These are phyloP conservation scores for Pythium rhizo-oryzae DNA, from an alignment of 352 stramenopile genomes.

Conservation along the genomic window DNA sequence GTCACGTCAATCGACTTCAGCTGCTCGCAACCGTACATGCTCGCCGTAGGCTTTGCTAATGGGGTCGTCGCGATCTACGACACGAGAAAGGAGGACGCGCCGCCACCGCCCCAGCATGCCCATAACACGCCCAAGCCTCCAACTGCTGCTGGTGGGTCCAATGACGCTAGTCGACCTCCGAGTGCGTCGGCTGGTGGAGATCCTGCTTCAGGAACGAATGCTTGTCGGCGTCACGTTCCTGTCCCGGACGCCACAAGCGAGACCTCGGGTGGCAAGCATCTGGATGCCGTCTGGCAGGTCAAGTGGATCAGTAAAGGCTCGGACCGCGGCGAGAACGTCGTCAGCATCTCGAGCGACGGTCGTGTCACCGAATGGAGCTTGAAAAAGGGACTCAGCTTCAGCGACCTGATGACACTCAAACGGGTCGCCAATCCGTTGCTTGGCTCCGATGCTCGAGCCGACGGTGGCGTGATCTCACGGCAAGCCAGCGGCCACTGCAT, in stretches of 20 bases:
- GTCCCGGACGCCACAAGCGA: conserved; percentile 62
- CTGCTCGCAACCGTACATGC: conserved; percentile 78
- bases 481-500: conserved; percentile 88
- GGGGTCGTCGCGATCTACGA: conserved; percentile 93
- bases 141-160: background rate
- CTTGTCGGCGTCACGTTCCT: conserved; percentile 29
- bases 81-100: conserved; percentile 67
- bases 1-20: conserved; percentile 93
- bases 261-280: conserved; percentile 71
- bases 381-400: conserved; percentile 91
- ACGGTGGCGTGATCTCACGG: conserved; percentile 85
- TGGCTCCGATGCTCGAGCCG: conserved; percentile 61
- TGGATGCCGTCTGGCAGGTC: conserved; percentile 93
- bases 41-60: conserved; percentile 90
- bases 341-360: conserved; percentile 91
- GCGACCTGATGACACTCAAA: conserved; percentile 92
- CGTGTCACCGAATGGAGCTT: conserved; percentile 93
- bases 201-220: background rate
- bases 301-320: conserved; percentile 91
- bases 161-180: conserved; percentile 4
- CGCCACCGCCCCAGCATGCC: background rate
- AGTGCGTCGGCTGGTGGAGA: conserved; percentile 10
- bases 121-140: conserved; percentile 10
- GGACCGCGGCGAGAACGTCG: conserved; percentile 85
- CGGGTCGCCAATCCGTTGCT: conserved; percentile 71